phyloP scores from a whole-genome alignment of 208 protist species.

The Leishmania tropica region DNA sequence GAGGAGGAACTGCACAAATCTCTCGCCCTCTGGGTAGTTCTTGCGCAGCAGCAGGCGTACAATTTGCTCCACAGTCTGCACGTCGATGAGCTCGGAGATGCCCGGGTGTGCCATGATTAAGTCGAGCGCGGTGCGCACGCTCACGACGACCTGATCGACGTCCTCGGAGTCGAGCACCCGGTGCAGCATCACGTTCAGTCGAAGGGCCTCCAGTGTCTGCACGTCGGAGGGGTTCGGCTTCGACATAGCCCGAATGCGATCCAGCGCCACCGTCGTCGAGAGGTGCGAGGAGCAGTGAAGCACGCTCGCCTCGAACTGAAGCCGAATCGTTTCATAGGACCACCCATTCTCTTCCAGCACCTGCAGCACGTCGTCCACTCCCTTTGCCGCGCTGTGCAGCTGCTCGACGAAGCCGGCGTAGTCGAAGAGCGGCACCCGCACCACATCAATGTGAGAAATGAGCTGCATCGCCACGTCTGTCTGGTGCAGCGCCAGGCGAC shows the following conservation, averaged over 20 bases:
- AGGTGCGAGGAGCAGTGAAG: conserved; percentile 52
- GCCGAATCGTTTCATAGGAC: conserved; percentile 22
- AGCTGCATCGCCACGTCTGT: conserved; percentile 58
- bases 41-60: conserved; percentile 59
- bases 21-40: conserved; percentile 62
- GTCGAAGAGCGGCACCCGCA: conserved; percentile 50
- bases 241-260: conserved; percentile 45
- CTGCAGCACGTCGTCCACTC: conserved; percentile 11
- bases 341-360: conserved; percentile 23
- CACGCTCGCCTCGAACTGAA: conserved; percentile 43
- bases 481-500: conserved; percentile 63
- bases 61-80: conserved; percentile 61
- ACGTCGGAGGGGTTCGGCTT: conserved; percentile 55
- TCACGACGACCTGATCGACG: conserved; percentile 45
- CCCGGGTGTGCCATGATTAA: conserved; percentile 67
- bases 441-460: conserved; percentile 67
- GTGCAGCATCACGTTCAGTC: conserved; percentile 74
- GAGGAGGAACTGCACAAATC: conserved; percentile 68
- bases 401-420: conserved; percentile 38
- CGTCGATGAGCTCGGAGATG: conserved; percentile 77
- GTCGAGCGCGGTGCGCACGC: conserved; percentile 54
- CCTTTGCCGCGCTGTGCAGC: conserved; percentile 21
- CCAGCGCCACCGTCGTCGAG: conserved; percentile 47
- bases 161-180: conserved; percentile 55
- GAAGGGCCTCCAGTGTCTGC: conserved; percentile 68